phyloP scores from a whole-genome alignment of 129 eudicot species.

The Apium graveolens region DNA sequence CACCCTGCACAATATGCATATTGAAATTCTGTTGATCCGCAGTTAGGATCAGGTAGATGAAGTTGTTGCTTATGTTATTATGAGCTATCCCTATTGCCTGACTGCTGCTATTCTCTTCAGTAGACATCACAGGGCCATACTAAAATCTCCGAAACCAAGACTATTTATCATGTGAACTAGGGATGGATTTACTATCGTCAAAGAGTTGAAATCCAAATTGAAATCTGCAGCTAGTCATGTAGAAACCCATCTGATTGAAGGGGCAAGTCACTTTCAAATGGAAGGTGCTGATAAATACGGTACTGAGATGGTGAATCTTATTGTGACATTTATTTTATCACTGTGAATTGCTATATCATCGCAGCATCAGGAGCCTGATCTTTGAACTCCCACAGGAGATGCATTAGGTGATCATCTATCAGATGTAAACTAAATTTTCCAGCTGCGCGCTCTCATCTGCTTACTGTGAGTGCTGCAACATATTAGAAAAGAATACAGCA shows the following conservation, averaged over 20 bases:
- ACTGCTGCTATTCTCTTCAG: conserved; percentile 74
- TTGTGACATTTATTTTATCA: conserved; percentile 40
- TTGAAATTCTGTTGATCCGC: conserved; percentile 38
- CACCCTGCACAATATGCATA: neutral
- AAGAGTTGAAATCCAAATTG: conserved; percentile 64
- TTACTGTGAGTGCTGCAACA: neutral
- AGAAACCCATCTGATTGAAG: conserved; percentile 67
- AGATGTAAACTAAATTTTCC: neutral
- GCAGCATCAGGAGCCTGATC: neutral
- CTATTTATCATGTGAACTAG: conserved; percentile 88
- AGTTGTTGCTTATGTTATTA: conserved; percentile 65
- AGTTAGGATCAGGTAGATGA: conserved; percentile 53
- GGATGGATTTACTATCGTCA: conserved; percentile 86
- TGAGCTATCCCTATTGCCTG: conserved; percentile 78
- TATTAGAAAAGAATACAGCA: neutral
- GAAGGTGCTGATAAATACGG: conserved; percentile 56
- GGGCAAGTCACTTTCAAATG: conserved; percentile 71
- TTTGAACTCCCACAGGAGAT: neutral
- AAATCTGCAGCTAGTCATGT: conserved; percentile 56
- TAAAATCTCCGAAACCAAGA: conserved; percentile 63
- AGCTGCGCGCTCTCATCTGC: neutral
- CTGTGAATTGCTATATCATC: conserved; percentile 16
- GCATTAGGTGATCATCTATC: neutral
- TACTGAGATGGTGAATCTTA: conserved; percentile 53
- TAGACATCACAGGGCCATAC: conserved; percentile 62